These are phyloP conservation scores for Peronosclerospora sorghi DNA, from an alignment of 352 stramenopile species.

Conservation along the genomic window DNA sequence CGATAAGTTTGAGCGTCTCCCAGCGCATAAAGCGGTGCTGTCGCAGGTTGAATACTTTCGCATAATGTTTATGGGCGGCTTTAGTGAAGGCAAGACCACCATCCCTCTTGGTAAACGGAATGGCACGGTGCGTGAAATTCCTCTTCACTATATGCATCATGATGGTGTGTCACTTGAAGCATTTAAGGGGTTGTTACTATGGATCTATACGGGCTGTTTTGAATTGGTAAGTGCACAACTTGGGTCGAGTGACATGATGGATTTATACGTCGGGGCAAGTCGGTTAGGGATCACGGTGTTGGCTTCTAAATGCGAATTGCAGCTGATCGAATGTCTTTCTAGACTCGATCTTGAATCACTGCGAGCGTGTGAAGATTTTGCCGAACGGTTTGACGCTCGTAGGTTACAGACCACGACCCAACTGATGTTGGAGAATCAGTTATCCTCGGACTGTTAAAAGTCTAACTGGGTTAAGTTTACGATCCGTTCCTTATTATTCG, in stretches of 20 bases:
- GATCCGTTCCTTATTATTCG: too few relatives aligned
- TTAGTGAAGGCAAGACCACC: conserved; percentile 42
- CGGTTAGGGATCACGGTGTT: conserved; percentile 43
- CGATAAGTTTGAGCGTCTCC: conserved; percentile 25
- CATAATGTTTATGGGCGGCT: conserved; percentile 73
- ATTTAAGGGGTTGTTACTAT: conserved; percentile 50
- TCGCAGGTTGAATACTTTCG: conserved; percentile 74
- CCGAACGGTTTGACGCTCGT: conserved; percentile 41
- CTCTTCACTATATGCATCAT: conserved; percentile 59
- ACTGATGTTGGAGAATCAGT: conserved; percentile 21
- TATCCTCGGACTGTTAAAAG: conserved; percentile 5
- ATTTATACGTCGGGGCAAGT: conserved; percentile 55
- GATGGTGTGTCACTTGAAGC: conserved; percentile 55
- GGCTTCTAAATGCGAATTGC: conserved; percentile 47
- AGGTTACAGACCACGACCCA: conserved; percentile 36
- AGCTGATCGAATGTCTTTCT: conserved; percentile 39
- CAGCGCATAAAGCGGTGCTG: conserved; percentile 61
- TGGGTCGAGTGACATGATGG: conserved; percentile 56
- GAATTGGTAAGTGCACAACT: conserved; percentile 23
- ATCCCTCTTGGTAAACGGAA: background rate
- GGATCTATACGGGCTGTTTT: conserved; percentile 67
- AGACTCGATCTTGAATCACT: conserved; percentile 41
- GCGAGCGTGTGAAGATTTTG: conserved; percentile 51
- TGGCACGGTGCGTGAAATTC: conserved; percentile 33
- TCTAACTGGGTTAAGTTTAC: background rate